Evolutionary conservation across 306 rosid genomes (phyloP).

Genomic region (Vigna hirtella): DNA sequence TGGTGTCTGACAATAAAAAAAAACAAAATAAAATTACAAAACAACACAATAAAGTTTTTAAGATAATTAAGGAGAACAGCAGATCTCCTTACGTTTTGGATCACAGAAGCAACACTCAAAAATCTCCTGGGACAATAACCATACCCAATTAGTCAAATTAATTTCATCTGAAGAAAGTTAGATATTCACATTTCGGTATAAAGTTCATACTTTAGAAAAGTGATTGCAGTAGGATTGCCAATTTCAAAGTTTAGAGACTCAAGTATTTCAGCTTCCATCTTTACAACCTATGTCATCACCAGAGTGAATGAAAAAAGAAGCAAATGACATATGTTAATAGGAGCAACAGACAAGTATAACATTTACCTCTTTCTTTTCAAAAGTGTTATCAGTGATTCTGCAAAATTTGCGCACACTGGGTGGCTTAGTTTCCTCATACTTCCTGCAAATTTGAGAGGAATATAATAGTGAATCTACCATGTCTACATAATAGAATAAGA

Average conservation of each 20-base stretch:
- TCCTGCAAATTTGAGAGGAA: constrained; percentile 47
- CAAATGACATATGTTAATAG: background rate
- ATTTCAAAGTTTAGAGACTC: constrained; percentile 70
- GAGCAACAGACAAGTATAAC: background rate
- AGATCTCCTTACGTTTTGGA: constrained; percentile 53
- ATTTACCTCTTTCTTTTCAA: constrained; percentile 59
- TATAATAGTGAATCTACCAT: background rate
- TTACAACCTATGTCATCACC: constrained; percentile 57
- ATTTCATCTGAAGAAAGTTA: background rate
- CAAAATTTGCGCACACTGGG: constrained; percentile 77
- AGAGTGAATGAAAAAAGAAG: background rate
- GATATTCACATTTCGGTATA: background rate
- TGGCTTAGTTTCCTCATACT: constrained; percentile 86
- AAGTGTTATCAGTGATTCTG: constrained; percentile 71
- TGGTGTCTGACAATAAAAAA: constrained; percentile 50
- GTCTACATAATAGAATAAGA: background rate
- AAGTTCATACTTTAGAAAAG: constrained; percentile 66
- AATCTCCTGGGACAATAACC: constrained; percentile 53
- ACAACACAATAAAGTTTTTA: background rate
- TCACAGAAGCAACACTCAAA: constrained; percentile 48
- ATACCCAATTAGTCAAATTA: constrained; percentile 12
- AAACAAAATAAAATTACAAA: constrained; percentile 31
- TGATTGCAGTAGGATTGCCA: constrained; percentile 77
- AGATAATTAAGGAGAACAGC: background rate
- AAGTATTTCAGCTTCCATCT: constrained; percentile 86